Percentiles rank a stretch among this genome's conserved stretches.
Evolutionary conservation across 306 rosid genomes (phyloP).

Genomic region (Casuarina cunninghamiana): DNA sequence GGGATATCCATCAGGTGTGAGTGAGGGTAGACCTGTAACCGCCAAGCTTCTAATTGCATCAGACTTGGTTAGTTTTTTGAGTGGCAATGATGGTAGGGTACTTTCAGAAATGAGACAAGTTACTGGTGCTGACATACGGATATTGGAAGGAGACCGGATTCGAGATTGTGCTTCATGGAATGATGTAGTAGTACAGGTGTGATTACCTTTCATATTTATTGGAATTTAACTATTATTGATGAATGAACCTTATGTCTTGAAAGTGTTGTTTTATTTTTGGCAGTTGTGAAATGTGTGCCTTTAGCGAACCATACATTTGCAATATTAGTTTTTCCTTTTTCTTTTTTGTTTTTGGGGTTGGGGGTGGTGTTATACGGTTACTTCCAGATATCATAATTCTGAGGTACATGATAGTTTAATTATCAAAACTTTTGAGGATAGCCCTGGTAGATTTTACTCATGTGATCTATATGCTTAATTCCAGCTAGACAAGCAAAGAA

Average conservation of each 20-base stretch:
- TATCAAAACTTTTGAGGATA: neutral
- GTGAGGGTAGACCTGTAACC: conserved; percentile 41
- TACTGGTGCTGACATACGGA: conserved; percentile 49
- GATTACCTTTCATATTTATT: conserved; percentile 23
- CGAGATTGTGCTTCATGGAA: conserved; percentile 33
- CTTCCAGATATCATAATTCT: neutral
- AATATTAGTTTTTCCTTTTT: neutral
- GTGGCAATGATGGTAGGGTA: conserved; percentile 41
- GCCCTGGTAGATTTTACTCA: conserved; percentile 6
- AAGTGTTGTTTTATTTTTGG: neutral
- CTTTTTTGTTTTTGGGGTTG: too few relatives aligned
- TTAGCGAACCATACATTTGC: neutral
- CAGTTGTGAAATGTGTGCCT: neutral
- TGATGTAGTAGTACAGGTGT: conserved; percentile 53
- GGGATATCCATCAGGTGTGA: conserved; percentile 36
- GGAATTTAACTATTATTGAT: neutral
- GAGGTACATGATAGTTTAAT: neutral
- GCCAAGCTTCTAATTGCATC: conserved; percentile 51
- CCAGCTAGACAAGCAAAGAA: neutral
- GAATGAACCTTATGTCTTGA: neutral
- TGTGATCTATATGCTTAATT: neutral
- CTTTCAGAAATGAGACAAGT: conserved; percentile 50
- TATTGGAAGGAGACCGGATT: conserved; percentile 39
- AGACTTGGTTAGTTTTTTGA: conserved; percentile 33
- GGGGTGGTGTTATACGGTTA: neutral